Evolutionary conservation across 805 yeast genomes (phyloP).

Genomic region (Sugiyamaella qingdaonensis): DNA sequence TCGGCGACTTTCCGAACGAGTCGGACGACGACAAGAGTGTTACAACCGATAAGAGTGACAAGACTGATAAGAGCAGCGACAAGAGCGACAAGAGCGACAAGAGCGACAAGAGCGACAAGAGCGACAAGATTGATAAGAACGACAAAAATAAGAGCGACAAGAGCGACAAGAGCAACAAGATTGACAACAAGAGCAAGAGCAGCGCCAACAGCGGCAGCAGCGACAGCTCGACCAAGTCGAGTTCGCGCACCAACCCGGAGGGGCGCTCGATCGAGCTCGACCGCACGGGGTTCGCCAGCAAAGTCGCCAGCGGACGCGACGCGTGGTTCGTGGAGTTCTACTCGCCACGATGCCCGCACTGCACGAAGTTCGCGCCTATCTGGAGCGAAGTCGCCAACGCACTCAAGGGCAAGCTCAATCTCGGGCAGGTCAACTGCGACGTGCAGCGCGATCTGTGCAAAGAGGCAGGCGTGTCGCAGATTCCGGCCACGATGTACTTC

Average conservation of each 20-base stretch:
- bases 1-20: not conserved
- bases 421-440: slow-evolving; percentile 41
- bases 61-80: slow-evolving; percentile 2
- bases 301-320: slow-evolving; percentile 29
- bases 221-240: slow-evolving; percentile 2
- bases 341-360: slow-evolving; percentile 39
- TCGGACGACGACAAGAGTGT: slow-evolving; percentile 3
- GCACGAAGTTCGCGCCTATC: slow-evolving; percentile 33
- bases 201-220: not conserved
- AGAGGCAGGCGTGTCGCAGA: slow-evolving; percentile 26
- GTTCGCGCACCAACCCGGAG: slow-evolving; percentile 26
- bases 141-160: no score
- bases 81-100: not conserved
- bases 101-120: no score
- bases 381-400: slow-evolving; percentile 35
- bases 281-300: slow-evolving; percentile 26
- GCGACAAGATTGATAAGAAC: no score
- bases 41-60: not conserved
- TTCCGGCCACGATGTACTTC: slow-evolving; percentile 28
- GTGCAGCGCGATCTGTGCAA: slow-evolving; percentile 31
- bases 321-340: slow-evolving; percentile 41
- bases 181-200: not conserved
- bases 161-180: no score
- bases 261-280: slow-evolving; percentile 33
- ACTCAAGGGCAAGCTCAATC: slow-evolving; percentile 32